Conservation (phyloP, 345 rosid genomes). For the Cardamine occulta region DNA sequence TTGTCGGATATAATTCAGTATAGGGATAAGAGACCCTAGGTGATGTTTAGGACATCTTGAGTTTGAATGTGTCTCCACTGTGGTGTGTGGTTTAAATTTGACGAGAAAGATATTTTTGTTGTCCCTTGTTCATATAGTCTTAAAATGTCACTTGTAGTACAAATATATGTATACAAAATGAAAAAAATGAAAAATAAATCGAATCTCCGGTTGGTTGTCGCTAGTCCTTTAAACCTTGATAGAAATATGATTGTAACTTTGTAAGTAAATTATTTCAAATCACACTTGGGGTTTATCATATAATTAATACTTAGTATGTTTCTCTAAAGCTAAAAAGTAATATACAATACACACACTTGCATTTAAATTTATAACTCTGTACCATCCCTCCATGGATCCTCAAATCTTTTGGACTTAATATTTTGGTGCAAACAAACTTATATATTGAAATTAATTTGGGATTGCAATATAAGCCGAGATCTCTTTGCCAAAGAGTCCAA, state of each 20-base stretch:
- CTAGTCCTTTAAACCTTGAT: not conserved
- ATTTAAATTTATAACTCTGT: not conserved
- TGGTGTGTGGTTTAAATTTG: slow-evolving; percentile 25
- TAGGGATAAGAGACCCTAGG: slow-evolving; percentile 27
- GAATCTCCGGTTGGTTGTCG: not conserved
- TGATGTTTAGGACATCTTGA: slow-evolving; percentile 28
- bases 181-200: no score
- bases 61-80: slow-evolving; percentile 38
- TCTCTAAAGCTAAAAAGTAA: not conserved
- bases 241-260: not conserved
- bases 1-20: slow-evolving; percentile 30
- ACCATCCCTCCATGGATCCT: not conserved
- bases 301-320: not conserved
- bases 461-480: no score
- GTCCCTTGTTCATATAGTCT: slow-evolving; percentile 15
- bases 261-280: not conserved
- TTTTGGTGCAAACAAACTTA: no score
- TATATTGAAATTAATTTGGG: no score
- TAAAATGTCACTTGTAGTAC: not conserved
- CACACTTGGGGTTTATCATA: not conserved
- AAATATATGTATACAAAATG: not conserved
- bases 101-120: slow-evolving; percentile 33
- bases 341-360: not conserved
- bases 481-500: no score
- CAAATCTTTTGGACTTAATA: no score